phyloP scores from a whole-genome alignment of 805 yeast species.

The Candida adriatica region DNA sequence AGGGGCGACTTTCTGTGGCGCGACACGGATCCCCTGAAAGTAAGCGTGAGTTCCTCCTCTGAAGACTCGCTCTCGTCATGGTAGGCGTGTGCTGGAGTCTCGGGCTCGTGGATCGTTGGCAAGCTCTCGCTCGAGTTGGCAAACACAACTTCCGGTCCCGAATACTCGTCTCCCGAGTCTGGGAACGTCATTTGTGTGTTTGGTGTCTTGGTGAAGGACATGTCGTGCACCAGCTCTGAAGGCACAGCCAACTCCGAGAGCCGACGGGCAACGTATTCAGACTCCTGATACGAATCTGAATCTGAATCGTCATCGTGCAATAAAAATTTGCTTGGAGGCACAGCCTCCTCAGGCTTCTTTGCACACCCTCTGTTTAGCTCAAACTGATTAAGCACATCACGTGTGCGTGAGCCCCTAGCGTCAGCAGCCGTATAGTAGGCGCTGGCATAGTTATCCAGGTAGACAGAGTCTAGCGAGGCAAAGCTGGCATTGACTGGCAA shows the following conservation, averaged over 20 bases:
- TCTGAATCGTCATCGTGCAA: constrained; percentile 7
- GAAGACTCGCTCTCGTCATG: constrained; percentile 18
- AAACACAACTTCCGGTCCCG: constrained; percentile 15
- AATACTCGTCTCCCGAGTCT: neutral
- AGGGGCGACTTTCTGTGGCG: constrained; percentile 32
- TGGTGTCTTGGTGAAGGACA: constrained; percentile 5
- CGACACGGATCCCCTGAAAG: constrained; percentile 1
- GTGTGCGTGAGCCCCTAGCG: constrained; percentile 12
- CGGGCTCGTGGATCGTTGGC: constrained; percentile 2
- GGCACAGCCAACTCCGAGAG: constrained; percentile 16
- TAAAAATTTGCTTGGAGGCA: constrained; percentile 16
- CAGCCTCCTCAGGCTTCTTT: constrained; percentile 10
- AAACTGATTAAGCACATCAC: constrained; percentile 10
- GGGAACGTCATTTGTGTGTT: neutral
- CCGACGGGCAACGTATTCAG: constrained; percentile 5
- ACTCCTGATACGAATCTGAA: constrained; percentile 6
- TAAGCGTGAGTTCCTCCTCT: constrained; percentile 6
- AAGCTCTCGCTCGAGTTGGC: constrained; percentile 12
- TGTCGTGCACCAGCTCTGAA: constrained; percentile 10
- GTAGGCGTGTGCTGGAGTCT: constrained; percentile 21
- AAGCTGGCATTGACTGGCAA: constrained; percentile 67
- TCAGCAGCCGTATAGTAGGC: constrained; percentile 13
- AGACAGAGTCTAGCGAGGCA: constrained; percentile 69
- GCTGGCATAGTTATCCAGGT: constrained; percentile 43
- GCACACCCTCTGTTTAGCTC: constrained; percentile 12